Evolutionary conservation across 1,284 basidiomycete species (phyloP), one percentile per base, ranked within the genome.

Genomic region (Malassezia pachydermatis): DNA sequence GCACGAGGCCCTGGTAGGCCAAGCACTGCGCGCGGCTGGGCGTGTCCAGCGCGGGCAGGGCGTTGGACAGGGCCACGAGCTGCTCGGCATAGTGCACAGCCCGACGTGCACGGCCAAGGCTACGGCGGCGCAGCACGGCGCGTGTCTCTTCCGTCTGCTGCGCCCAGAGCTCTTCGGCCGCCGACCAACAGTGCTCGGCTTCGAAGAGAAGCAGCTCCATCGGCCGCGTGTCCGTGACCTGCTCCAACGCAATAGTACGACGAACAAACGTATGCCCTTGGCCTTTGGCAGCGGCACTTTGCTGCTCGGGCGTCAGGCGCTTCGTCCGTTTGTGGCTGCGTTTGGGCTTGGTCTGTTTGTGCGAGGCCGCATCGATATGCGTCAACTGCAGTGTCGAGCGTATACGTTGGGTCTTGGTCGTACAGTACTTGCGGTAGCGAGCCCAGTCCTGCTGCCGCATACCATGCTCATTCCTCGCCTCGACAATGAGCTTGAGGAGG

Each of bases 401-500:
- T 41, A 94, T 76, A 37, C 88, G 83, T 74, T 92, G 88, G 0
- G 87, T 84, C 67, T 87, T 82, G 71, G 87, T 87, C 13, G 84
- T 80, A 70, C 88, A 94, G 65, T 90, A 89, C 62, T 85, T 86
- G 58, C 84, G 78, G 74, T 90, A 90, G 49, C 87, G 82, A 58
- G 78, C 76, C 73, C 82, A 83, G 72, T 95, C 88, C 67, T 83
- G 85, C 68, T 87, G 89, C 53, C 89, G 81, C 59, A 92, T 76
- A 19, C 89, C 89, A 70, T 92, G 90, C 24, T 86, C 83, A 60
- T 79, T 88, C 51, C 89, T 81, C 67, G 94, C 88, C 71, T 88
- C 84, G 71, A 88, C 89, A 45, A 82, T 81, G 52, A 88, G 78
- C 69, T 83, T 80, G 34, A 94, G 78, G 23, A 86, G 86, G 84